Evolutionary conservation across 2,329 filamentous ascomycete species (phyloP), one percentile per base, ranked within the genome.

Genomic region (Paracamarosporium sp.): DNA sequence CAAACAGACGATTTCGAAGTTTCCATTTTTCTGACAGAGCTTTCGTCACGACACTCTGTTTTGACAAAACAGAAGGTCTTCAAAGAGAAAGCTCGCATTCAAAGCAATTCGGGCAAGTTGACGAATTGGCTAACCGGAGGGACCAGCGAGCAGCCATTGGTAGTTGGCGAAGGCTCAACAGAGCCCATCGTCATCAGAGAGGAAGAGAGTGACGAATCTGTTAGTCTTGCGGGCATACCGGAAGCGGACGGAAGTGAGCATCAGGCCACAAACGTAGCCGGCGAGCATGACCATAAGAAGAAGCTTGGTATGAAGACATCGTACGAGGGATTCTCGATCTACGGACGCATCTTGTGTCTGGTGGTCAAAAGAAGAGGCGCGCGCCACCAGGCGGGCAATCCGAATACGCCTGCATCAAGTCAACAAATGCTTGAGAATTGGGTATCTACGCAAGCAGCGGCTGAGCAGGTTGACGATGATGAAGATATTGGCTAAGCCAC

Each of bases 261-360:
- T 33, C 47, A 58, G 28, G 41, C 57, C 43, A 62, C 50, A 55
- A 61, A 69, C 20, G 66, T 68, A 22, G 57, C 59, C 5, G 58
- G 60, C 4, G 71, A 65, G 25, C 67, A 96, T 78, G 88, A 90
- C 56, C 90, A 96, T 70, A 96, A 97, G 79, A 97, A 99, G 81
- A 98, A 97, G 76, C 80, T 96, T 67, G 86, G 85, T 20, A 86
- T 97, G 81, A 89, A 90, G 60, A 95, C 94, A 25, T 89, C 88
- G 13, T 99, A 98, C 78, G 93, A 98, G 70, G 94, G 95, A 8
- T 98, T 98, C 78, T 91, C 90, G 68, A 97, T 99, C 71, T 96
- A 97, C 78, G 93, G 95, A 11, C 90, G 92, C 66, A 92, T 97
- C 45, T 82, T 99, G 25, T 98, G 93, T 76, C 83, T 99, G 57